A percentile compares a stretch with the other conserved stretches of the same genome.
These are phyloP conservation scores for Aspergillus heteromorphus DNA, from an alignment of 495 filamentous ascomycete genomes.

Conservation along the genomic window DNA sequence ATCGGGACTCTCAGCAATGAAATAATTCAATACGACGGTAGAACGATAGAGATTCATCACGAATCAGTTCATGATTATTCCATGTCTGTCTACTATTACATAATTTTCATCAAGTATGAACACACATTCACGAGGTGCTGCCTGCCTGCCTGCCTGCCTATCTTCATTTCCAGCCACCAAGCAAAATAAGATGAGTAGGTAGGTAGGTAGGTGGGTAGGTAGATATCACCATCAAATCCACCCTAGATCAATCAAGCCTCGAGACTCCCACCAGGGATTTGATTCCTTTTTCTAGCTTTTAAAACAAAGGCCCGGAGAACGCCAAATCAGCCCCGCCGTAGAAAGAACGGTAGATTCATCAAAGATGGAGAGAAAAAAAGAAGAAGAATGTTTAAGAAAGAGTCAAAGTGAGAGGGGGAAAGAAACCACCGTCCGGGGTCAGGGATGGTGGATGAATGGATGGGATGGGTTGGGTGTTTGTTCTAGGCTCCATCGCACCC, in stretches of 20 bases:
- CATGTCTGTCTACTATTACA: not conserved
- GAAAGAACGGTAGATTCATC: conserved; percentile 1
- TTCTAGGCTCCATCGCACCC: not conserved
- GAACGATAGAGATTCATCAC: too few relatives aligned
- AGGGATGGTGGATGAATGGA: not conserved
- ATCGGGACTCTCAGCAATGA: too few relatives aligned
- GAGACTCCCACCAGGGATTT: too few relatives aligned
- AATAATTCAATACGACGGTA: too few relatives aligned
- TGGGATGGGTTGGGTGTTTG: not conserved
- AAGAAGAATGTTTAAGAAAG: not conserved
- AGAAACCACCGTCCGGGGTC: not conserved
- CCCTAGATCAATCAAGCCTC: not conserved
- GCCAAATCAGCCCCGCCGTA: conserved; percentile 7
- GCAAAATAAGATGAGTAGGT: too few relatives aligned
- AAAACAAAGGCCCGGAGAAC: conserved; percentile 3
- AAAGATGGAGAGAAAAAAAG: not conserved
- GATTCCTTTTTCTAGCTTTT: conserved; percentile 9
- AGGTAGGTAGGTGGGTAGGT: too few relatives aligned
- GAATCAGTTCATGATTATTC: not conserved
- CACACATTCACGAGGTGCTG: not conserved
- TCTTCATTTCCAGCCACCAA: not conserved
- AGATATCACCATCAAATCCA: too few relatives aligned
- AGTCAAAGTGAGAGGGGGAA: too few relatives aligned
- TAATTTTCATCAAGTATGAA: not conserved
- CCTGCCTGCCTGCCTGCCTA: not conserved